A percentile compares a stretch with the other conserved stretches of the same genome.
These are phyloP conservation scores for Gentiana dahurica DNA, from an alignment of 257 asterid species.

Conservation along the genomic window DNA sequence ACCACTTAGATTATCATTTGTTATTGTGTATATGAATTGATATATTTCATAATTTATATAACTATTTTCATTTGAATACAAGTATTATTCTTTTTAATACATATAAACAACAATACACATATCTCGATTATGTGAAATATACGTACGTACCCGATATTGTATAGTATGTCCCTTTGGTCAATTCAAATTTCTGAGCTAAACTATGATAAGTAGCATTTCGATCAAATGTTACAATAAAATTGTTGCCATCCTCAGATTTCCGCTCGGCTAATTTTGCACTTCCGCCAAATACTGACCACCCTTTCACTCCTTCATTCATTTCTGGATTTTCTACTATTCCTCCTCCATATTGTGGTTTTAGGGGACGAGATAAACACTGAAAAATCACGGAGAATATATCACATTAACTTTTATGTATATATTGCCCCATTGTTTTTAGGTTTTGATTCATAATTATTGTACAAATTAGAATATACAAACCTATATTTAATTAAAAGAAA, in stretches of 20 bases:
- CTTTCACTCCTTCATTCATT: constrained; percentile 35
- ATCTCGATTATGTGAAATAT: too few relatives aligned
- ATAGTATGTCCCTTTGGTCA: constrained; percentile 35
- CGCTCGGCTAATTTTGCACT: constrained; percentile 16
- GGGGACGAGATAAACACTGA: constrained; percentile 48
- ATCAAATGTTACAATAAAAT: constrained; percentile 27
- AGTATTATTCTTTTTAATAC: too few relatives aligned
- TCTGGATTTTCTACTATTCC: constrained; percentile 56
- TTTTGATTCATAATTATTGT: too few relatives aligned
- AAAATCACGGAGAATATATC: not conserved
- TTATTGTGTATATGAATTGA: too few relatives aligned
- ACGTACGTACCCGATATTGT: constrained; percentile 42
- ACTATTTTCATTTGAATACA: too few relatives aligned
- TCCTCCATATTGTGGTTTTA: constrained; percentile 44
- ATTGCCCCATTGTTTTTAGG: too few relatives aligned
- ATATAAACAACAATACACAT: too few relatives aligned
- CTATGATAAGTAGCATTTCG: constrained; percentile 24
- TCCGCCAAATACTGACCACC: constrained; percentile 37
- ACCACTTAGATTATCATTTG: not conserved
- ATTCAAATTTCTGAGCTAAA: constrained; percentile 27
- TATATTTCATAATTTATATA: too few relatives aligned
- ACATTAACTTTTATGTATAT: too few relatives aligned
- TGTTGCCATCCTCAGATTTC: constrained; percentile 30
- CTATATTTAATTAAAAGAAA: too few relatives aligned
- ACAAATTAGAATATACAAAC: too few relatives aligned